These are phyloP conservation scores for Linum trigynum DNA, from an alignment of 345 rosid species.

Conservation along the genomic window DNA sequence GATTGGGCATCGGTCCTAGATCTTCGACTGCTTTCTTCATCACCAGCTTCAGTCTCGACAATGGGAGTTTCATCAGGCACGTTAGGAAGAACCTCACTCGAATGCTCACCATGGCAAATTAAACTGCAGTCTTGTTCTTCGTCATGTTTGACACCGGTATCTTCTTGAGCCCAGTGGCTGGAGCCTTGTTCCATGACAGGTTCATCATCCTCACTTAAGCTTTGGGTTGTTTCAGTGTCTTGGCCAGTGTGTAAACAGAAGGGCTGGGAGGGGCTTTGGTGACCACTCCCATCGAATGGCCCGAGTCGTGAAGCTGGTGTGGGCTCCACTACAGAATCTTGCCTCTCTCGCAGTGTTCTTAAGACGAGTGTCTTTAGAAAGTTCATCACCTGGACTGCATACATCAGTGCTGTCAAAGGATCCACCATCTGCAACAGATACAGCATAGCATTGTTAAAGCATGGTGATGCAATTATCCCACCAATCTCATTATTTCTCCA, in stretches of 20 bases:
- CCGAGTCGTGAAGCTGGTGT: slow-evolving; percentile 30
- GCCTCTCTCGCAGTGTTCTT: slow-evolving; percentile 58
- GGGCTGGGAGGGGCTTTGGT: slow-evolving; percentile 37
- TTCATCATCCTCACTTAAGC: background rate
- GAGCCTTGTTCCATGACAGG: background rate
- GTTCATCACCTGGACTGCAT: slow-evolving; percentile 95
- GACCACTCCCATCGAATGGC: slow-evolving; percentile 60
- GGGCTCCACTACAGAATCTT: slow-evolving; percentile 39
- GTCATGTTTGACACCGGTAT: too few relatives aligned
- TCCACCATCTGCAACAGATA: slow-evolving; percentile 70
- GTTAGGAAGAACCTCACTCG: background rate
- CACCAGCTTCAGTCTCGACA: too few relatives aligned
- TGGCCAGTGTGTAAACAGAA: background rate
- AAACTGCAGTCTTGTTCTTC: too few relatives aligned
- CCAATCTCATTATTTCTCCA: slow-evolving; percentile 12
- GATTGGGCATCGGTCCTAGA: slow-evolving; percentile 21
- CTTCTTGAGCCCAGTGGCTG: background rate
- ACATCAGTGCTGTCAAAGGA: slow-evolving; percentile 94
- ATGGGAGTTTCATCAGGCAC: background rate
- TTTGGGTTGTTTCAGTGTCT: background rate
- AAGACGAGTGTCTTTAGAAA: slow-evolving; percentile 70
- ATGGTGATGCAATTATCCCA: too few relatives aligned
- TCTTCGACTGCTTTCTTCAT: too few relatives aligned
- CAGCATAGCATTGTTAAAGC: slow-evolving; percentile 7
- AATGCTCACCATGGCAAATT: background rate